phyloP scores from a whole-genome alignment of 2,329 filamentous ascomycete species.

The Alternaria gansuensis region DNA sequence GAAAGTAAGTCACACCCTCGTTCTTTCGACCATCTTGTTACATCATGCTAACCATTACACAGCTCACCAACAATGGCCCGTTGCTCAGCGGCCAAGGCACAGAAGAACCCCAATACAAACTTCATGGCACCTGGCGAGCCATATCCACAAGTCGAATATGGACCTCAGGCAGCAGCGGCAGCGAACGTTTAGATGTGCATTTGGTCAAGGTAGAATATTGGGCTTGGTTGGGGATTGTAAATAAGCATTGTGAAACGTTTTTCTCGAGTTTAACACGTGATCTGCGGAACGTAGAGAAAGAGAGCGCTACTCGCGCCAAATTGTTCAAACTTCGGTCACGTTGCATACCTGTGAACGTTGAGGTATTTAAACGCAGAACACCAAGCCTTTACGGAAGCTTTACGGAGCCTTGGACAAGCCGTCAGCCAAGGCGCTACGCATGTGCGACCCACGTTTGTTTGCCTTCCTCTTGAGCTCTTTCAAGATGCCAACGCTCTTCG shows the following conservation, averaged over 20 bases:
- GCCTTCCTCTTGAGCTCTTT: constrained; percentile 12
- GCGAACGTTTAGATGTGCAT: constrained; percentile 36
- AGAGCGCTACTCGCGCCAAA: constrained; percentile 25
- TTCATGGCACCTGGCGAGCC: constrained; percentile 61
- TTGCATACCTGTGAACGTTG: constrained; percentile 2
- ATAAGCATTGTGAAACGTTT: constrained; percentile 39
- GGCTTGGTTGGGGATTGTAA: constrained; percentile 43
- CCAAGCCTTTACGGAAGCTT: constrained; percentile 13
- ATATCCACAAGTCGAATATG: constrained; percentile 55
- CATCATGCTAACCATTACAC: constrained; percentile 24
- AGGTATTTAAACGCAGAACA: constrained; percentile 14
- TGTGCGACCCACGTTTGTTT: constrained; percentile 12
- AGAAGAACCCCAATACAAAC: constrained; percentile 60
- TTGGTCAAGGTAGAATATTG: constrained; percentile 25
- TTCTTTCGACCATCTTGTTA: background rate
- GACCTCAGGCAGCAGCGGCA: constrained; percentile 41
- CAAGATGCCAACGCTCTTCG: constrained; percentile 4
- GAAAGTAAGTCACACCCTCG: constrained; percentile 72
- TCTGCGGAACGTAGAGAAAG: constrained; percentile 32
- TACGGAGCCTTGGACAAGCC: constrained; percentile 12
- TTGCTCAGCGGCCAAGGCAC: constrained; percentile 89
- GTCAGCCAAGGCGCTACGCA: constrained; percentile 27
- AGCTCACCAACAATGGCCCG: constrained; percentile 98
- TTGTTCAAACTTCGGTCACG: constrained; percentile 20
- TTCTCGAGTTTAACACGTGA: constrained; percentile 34